Base-by-base conservation (phyloP, 768 basidiomycete genomes). In the Gloeostereum incarnatum region DNA sequence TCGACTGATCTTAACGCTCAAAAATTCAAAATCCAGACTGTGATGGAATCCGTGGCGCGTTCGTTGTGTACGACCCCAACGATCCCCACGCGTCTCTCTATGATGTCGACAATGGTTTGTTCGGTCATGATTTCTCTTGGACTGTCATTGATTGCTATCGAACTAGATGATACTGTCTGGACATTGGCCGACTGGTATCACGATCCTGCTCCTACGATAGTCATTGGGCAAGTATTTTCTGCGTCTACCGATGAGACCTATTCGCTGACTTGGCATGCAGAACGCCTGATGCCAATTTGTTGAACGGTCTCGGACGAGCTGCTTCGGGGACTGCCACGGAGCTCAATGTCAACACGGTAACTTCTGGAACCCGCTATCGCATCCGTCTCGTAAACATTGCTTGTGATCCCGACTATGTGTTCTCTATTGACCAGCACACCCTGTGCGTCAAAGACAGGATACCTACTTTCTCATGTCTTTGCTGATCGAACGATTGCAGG, bases 31-130 rank as follows among this genome's bases (percentile, higher is more conserved):
- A 47, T 2, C 52, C 55, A 37, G 54, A 63, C 36, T 65, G 65
- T 23, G 62, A 66, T 17, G 65, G 63, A 0, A 49, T 67, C 35
- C 51, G 64, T 20, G 65, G 61, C 4, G 53, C 56, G 6, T 20
- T 62, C 17, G 46, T 63, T 13, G 48, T 64, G 10, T 58, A 61
- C 24, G 58, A 61, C 13, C 52, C 50, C 11, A 17, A 61, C 9
- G 68, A 69, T 40, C 66, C 65, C 10, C 55, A 52, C 33, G 41
- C 30, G 23, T 29, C 27, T 31, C 40, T 47, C 6, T 48, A 51
- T 38, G 53, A 54, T 31, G 41, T 52, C 29, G 53, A 54, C 32
- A 47, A 54, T 43, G 66, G 68, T 19, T n/a, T 27, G 20, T 35
- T 16, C 9, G 24, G 13, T 22, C 13, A 25, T 10, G 3, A 14